Base-by-base conservation (phyloP, 2,329 filamentous ascomycete species). In the Aspergillus unguis region DNA sequence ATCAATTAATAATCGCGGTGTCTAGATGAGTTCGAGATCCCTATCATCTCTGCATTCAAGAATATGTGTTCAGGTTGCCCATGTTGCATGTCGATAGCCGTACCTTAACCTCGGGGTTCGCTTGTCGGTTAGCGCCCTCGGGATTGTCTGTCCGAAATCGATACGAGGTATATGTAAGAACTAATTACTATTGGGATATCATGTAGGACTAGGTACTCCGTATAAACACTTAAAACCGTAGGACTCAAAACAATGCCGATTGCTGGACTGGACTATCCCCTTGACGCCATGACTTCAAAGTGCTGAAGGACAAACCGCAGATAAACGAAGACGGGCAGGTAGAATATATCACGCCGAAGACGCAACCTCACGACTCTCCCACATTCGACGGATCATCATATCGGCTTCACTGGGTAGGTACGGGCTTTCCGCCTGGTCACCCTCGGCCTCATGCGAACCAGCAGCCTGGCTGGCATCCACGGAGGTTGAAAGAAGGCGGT, bases 311-410 rank as follows among this genome's bases (percentile, higher is more conserved):
- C 17, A 35, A 10, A 43, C 11, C 43, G 28, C 3, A 17, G 7
- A 25, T 29, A 33, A 29, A 6, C 4, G 36, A 2, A 29, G 23
- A 3, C 6, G 23, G 3, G 32, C 38, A 40, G 33, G 9, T 17
- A 23, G 28, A 33, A 32, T 57, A 45, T 11, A 51, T 65, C 55
- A 72, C 31, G 67, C 67, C 26, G 64, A 66, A 11, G 63, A 65
- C 17, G 71, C 67, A 4, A 74, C 69, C 49, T 74, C 71, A 43
- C 72, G 69, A 50, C 70, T 74, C 43, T 75, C 71, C 72, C 72
- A 75, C 61, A 75, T 71, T 43, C 72, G 69, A 38, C 71, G 70
- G 48, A 75, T 64, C 62, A 75, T 67, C 61, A 75, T 63, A 32
- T 71, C 71, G 4, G 61, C 55, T 49, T 72, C 71, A 46, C 58